Evolutionary conservation across 495 filamentous ascomycete species (phyloP), one percentile per base, ranked within the genome.

Genomic region (Trichoderma erinaceum): DNA sequence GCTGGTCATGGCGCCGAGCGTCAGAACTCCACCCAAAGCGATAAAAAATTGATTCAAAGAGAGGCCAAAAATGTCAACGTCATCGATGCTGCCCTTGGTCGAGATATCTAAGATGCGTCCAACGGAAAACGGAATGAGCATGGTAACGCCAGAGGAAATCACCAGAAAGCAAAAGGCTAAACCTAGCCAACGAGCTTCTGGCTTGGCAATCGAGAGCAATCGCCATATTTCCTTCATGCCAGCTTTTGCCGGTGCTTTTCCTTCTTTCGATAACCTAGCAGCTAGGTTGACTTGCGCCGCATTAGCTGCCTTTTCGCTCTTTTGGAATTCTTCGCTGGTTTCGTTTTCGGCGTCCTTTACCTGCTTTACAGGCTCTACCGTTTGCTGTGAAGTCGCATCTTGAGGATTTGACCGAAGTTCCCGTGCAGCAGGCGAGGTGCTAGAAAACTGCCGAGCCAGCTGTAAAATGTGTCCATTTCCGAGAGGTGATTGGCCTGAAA

Each of bases 61-160:
- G 27, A 79, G 70, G 10, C 70, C 71, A 64, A 77, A 76, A 0
- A 82, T 70, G 43, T 68, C 67, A 0, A 65, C 69, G 65, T 78
- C 73, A 41, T 78, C 77, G 13, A 76, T 73, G 25, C 72, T 63
- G 50, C 72, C 76, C 66, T 76, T 76, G 71, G 80, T 82, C 21
- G 78, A 75, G n/a, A 82, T 73, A 41, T 99, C 96, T 75, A 99
- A 84, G 66, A 99, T 95, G 77, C 91, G 93, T 29, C 95, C 95
- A 70, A 99, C 96, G 0, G 93, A 96, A 72, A 97, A 94, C 21
- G 95, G 95, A 67, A 99, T 91, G 6, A 92, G 91, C 88, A 98
- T 96, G 41, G 92, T 95, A 69, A 99, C 91, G 41, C 85, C 81
- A 6, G 93, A 97, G 3, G 94, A 97, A 61, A 97, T 80, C 41